A percentile compares a stretch with the other conserved stretches of the same genome.
These are phyloP conservation scores for Nakazawaea ernobii DNA, from an alignment of 805 yeast genomes.

Conservation along the genomic window DNA sequence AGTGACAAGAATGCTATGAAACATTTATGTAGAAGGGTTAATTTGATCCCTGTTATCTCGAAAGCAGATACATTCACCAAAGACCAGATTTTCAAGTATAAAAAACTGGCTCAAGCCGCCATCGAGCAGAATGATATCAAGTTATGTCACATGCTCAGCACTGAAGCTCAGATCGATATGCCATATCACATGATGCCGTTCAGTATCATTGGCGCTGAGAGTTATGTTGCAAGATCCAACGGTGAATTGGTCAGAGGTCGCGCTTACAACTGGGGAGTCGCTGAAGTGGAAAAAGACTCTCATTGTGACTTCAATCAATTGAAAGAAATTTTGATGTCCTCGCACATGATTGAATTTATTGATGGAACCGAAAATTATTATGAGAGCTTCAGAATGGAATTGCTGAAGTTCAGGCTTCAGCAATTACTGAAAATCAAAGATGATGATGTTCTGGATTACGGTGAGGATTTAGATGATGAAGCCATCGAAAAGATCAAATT, in stretches of 20 bases:
- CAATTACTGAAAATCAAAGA: constrained; percentile 15
- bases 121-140: constrained; percentile 51
- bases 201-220: constrained; percentile 64
- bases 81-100: constrained; percentile 47
- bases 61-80: constrained; percentile 72
- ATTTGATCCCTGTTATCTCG: constrained; percentile 75
- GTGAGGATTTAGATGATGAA: constrained; percentile 23
- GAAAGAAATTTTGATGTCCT: constrained; percentile 58
- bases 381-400: constrained; percentile 58
- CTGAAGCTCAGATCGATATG: constrained; percentile 29
- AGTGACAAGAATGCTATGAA: constrained; percentile 72
- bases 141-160: constrained; percentile 43
- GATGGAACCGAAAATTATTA: constrained; percentile 73
- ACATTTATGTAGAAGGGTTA: constrained; percentile 64
- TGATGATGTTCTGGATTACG: constrained; percentile 10
- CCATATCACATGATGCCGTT: constrained; percentile 51
- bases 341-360: constrained; percentile 73
- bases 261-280: constrained; percentile 79
- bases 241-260: constrained; percentile 64
- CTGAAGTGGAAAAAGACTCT: constrained; percentile 70
- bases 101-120: constrained; percentile 43
- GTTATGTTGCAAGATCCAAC: constrained; percentile 32
- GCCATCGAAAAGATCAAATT: constrained; percentile 15
- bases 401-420: constrained; percentile 42
- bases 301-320: constrained; percentile 75